phyloP scores from a whole-genome alignment of 1,284 basidiomycete genomes.

The Stygiomarasmius scandens region DNA sequence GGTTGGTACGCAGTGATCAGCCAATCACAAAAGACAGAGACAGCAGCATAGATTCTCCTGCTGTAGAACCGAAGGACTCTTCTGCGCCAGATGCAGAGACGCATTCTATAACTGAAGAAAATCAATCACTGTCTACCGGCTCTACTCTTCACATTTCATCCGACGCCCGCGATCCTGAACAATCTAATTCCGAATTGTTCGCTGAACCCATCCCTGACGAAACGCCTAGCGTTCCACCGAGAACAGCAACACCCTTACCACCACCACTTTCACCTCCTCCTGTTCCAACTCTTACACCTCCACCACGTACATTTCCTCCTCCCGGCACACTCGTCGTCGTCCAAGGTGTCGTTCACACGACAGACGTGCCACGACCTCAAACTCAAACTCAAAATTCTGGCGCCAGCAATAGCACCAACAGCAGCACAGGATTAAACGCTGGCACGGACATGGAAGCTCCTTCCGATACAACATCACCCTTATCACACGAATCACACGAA shows the following conservation, averaged over 20 bases:
- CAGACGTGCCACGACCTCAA: conserved; percentile 51
- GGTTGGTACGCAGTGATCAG: neutral
- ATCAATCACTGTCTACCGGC: too few relatives aligned
- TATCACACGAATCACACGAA: neutral
- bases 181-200: too few relatives aligned
- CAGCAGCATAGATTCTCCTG: too few relatives aligned
- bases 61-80: too few relatives aligned
- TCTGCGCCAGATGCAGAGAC: too few relatives aligned
- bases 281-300: conserved; percentile 17
- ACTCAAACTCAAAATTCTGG: conserved; percentile 30
- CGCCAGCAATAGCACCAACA: conserved; percentile 6
- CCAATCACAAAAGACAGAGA: neutral
- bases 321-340: conserved; percentile 78
- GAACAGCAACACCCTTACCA: neutral
- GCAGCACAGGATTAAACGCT: too few relatives aligned
- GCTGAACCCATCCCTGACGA: too few relatives aligned
- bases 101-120: too few relatives aligned
- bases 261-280: conserved; percentile 16
- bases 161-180: too few relatives aligned
- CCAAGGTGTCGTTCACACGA: conserved; percentile 79
- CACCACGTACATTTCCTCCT: conserved; percentile 58
- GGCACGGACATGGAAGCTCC: conserved; percentile 7
- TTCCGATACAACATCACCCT: conserved; percentile 13
- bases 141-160: too few relatives aligned
- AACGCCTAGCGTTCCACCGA: too few relatives aligned